phyloP scores from a whole-genome alignment of 1,284 basidiomycete species.

The Vanrija humicola region DNA sequence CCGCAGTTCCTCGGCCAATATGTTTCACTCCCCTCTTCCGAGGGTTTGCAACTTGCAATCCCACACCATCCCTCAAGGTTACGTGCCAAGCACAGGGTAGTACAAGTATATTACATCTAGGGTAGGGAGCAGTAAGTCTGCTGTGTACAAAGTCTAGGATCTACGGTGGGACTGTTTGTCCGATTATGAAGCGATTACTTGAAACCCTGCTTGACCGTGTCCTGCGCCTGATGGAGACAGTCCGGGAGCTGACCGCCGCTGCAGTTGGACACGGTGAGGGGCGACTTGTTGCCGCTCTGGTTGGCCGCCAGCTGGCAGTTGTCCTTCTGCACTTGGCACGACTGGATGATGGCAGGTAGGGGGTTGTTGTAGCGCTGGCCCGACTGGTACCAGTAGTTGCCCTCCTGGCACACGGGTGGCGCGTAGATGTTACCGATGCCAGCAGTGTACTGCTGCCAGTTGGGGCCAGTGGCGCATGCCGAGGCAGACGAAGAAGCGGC shows the following conservation, averaged over 20 bases:
- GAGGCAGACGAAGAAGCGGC: conserved; percentile 56
- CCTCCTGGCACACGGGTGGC: background rate
- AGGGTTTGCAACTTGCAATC: too few relatives aligned
- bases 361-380: conserved; percentile 23
- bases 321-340: conserved; percentile 29
- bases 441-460: background rate
- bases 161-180: too few relatives aligned
- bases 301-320: conserved; percentile 24
- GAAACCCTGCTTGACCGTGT: background rate
- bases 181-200: too few relatives aligned
- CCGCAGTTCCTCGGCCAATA: too few relatives aligned
- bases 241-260: conserved; percentile 7
- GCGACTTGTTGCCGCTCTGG: conserved; percentile 17
- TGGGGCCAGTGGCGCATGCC: background rate
- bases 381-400: conserved; percentile 5
- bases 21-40: too few relatives aligned
- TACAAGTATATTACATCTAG: too few relatives aligned
- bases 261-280: conserved; percentile 23
- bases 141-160: too few relatives aligned
- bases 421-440: background rate
- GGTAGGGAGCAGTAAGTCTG: too few relatives aligned
- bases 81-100: too few relatives aligned
- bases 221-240: background rate
- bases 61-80: too few relatives aligned
- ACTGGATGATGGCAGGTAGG: conserved; percentile 21